Evolutionary conservation across 495 filamentous ascomycete genomes (phyloP).

Genomic region (Collariella sp.): DNA sequence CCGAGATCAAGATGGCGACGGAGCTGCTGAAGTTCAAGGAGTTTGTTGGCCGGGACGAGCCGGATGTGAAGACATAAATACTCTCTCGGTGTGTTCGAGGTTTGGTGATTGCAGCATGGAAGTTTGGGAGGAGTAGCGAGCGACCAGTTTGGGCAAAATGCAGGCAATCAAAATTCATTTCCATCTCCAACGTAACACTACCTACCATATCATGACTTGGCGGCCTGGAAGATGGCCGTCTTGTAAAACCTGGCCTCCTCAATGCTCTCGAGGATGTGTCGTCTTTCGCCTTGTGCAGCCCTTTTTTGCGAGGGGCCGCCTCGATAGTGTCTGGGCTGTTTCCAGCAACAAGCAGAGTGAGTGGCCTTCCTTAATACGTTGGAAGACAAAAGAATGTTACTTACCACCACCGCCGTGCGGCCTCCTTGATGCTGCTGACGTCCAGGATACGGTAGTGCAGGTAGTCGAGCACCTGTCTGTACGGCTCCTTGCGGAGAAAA

Average conservation of each 20-base stretch:
- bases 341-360: neutral
- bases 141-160: neutral
- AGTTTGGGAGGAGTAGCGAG: too few relatives aligned
- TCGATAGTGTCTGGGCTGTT: conserved; percentile 15
- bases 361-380: neutral
- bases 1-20: conserved; percentile 75
- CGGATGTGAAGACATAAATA: conserved; percentile 82
- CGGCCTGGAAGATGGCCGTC: conserved; percentile 47
- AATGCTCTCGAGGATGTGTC: conserved; percentile 96
- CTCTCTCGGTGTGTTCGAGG: too few relatives aligned
- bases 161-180: neutral
- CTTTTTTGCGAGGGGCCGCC: conserved; percentile 58
- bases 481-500: conserved; percentile 69
- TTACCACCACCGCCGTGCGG: conserved; percentile 67
- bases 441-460: conserved; percentile 87
- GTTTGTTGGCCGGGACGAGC: conserved; percentile 79
- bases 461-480: conserved; percentile 59
- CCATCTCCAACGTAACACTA: too few relatives aligned
- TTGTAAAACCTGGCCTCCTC: conserved; percentile 80
- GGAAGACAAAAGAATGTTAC: neutral
- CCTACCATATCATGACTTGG: neutral
- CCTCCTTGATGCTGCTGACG: conserved; percentile 86
- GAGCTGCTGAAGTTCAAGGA: conserved; percentile 83
- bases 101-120: too few relatives aligned
- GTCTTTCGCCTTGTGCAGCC: conserved; percentile 69